Evolutionary conservation across 179 eudicot genomes (phyloP).

Genomic region (Beta macrorhiza): DNA sequence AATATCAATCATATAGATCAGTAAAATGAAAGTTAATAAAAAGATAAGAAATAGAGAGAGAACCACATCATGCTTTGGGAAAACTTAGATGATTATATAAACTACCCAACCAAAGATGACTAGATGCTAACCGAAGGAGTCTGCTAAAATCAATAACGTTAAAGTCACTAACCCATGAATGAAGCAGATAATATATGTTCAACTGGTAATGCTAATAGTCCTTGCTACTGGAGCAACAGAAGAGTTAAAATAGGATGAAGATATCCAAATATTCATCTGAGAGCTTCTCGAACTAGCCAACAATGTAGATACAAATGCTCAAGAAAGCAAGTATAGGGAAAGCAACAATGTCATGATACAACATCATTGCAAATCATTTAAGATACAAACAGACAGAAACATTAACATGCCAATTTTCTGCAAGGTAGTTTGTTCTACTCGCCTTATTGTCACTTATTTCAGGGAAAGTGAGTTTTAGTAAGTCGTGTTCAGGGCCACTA

Average conservation of each 20-base stretch:
- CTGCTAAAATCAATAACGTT: not conserved
- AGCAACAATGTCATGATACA: not conserved
- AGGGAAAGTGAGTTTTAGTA: no score
- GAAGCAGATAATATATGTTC: not conserved
- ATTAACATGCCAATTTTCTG: not conserved
- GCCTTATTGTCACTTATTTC: no score
- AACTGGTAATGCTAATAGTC: no score
- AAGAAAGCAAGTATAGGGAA: not conserved
- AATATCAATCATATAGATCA: not conserved
- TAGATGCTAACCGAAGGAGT: not conserved
- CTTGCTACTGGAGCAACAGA: not conserved
- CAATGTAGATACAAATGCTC: not conserved
- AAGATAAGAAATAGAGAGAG: not conserved
- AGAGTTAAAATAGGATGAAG: not conserved
- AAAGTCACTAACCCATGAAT: not conserved
- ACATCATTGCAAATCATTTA: not conserved
- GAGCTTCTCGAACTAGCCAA: conserved; percentile 4
- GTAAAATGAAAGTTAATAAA: not conserved
- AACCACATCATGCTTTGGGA: not conserved
- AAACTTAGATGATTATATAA: not conserved
- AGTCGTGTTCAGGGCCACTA: no score
- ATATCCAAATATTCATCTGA: not conserved
- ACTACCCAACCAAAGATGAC: not conserved
- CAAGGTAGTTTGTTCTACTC: not conserved
- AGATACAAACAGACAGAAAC: not conserved